Evolutionary conservation across 163 green algal species (phyloP), one percentile per base, ranked within the genome.

Genomic region (Prototheca wickerhamii): DNA sequence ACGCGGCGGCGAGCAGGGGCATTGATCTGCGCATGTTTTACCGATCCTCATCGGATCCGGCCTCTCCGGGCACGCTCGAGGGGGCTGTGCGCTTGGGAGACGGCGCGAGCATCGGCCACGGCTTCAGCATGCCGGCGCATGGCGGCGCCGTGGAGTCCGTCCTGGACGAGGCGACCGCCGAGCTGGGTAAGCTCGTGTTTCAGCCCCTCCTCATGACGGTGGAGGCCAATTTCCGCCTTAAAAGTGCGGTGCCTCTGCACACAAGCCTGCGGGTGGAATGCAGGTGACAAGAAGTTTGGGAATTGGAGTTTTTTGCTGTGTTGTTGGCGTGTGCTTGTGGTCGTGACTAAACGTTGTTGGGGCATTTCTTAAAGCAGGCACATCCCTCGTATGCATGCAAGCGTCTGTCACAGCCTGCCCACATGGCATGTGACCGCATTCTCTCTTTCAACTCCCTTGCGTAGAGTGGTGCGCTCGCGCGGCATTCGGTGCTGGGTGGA

Each of bases 11-110:
- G 7, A 37, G 35, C 20, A 17, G 32, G 12, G 67, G 75, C 56
- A 60, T 82, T 37, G 75, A 82, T 58, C 42, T 82, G 54, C 60
- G 75, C 26, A 54, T 76, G 26, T 82, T 79, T n/a, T 76, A 78
- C 37, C 20, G 32, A 3, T 21, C 26, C 5, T 28, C 33, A 40
- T 18, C 6, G 25, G 4, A 62, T 53, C 4, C 23, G 21, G 26
- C 4, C 55, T 30, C 2, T 44, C 28, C 44, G 7, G 56, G 65
- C 23, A 34, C 15, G 6, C 17, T 82, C 6, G 10, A 59, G 4
- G 74, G 65, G 12, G 71, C 62, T 20, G 75, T 76, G 3, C 42
- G 70, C 17, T 62, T 82, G 20, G 71, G 71, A 1, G 63, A 73
- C 18, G 50, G 42, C 10, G 75, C 75, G 0, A 57, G 42, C 28